Conservation (phyloP, 2,329 filamentous ascomycete species). For the Cercospora canescens region DNA sequence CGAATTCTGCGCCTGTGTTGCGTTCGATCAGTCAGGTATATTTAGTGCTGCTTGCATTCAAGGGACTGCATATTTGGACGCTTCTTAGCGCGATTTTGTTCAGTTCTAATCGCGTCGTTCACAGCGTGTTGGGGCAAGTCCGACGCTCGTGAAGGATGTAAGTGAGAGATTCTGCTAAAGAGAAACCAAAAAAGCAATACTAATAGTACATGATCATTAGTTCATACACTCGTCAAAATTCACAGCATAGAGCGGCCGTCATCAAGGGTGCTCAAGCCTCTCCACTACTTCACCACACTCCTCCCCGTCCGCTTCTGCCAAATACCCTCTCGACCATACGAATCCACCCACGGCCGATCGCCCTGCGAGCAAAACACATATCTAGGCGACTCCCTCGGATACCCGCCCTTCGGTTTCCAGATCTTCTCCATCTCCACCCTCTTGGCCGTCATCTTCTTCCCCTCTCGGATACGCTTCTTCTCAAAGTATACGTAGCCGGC, state of each 20-base stretch:
- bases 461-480: constrained; percentile 55
- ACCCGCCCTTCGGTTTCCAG: not conserved
- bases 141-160: not conserved
- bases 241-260: not conserved
- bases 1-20: not conserved
- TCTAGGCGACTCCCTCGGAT: not conserved
- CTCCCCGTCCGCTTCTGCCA: not conserved
- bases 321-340: not conserved
- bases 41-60: not conserved
- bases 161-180: not conserved
- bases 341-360: not conserved
- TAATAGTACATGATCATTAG: not conserved
- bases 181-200: not conserved
- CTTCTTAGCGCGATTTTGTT: not conserved
- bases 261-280: not conserved
- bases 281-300: not conserved
- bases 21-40: not conserved
- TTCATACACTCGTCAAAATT: not conserved
- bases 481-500: constrained; percentile 61
- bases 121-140: not conserved
- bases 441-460: constrained; percentile 47
- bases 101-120: not conserved
- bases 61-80: not conserved
- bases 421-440: constrained; percentile 10
- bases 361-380: not conserved